Evolutionary conservation across 805 yeast species (phyloP).

Genomic region (Huiozyma sinensis): DNA sequence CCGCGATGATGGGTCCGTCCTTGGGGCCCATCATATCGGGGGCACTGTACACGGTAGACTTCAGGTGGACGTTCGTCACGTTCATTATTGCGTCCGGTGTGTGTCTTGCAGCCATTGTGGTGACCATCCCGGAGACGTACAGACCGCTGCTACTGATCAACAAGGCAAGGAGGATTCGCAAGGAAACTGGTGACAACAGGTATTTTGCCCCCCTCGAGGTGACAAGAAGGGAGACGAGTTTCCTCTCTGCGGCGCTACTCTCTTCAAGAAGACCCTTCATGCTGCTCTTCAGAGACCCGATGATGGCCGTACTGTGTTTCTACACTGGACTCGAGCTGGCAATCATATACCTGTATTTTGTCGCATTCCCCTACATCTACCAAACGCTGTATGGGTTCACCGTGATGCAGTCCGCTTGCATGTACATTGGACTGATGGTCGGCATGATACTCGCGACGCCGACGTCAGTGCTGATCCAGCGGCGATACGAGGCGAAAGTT

Average conservation of each 20-base stretch:
- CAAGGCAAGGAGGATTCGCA: constrained; percentile 42
- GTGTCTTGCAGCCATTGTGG: constrained; percentile 34
- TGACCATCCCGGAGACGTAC: constrained; percentile 57
- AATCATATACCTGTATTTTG: constrained; percentile 52
- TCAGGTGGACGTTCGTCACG: constrained; percentile 66
- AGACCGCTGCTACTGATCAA: constrained; percentile 39
- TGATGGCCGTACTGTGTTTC: constrained; percentile 42
- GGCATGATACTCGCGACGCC: constrained; percentile 41
- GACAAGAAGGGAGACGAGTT: constrained; percentile 34
- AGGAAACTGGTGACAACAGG: constrained; percentile 43
- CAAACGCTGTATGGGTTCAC: constrained; percentile 40
- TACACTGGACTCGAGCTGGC: constrained; percentile 51
- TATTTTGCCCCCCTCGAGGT: constrained; percentile 32
- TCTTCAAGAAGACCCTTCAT: constrained; percentile 45
- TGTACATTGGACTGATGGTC: constrained; percentile 48
- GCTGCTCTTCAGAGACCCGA: constrained; percentile 40
- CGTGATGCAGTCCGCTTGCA: constrained; percentile 48
- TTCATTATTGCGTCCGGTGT: constrained; percentile 54
- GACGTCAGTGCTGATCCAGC: constrained; percentile 36
- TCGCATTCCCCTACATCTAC: constrained; percentile 55
- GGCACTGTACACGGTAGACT: constrained; percentile 36
- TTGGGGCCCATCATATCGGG: constrained; percentile 58
- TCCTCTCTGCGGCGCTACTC: constrained; percentile 30
- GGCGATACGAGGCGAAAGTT: constrained; percentile 33
- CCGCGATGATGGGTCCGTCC: constrained; percentile 62